Base-by-base conservation (phyloP, 2,329 filamentous ascomycete genomes). In the Mollisia scopiformis region DNA sequence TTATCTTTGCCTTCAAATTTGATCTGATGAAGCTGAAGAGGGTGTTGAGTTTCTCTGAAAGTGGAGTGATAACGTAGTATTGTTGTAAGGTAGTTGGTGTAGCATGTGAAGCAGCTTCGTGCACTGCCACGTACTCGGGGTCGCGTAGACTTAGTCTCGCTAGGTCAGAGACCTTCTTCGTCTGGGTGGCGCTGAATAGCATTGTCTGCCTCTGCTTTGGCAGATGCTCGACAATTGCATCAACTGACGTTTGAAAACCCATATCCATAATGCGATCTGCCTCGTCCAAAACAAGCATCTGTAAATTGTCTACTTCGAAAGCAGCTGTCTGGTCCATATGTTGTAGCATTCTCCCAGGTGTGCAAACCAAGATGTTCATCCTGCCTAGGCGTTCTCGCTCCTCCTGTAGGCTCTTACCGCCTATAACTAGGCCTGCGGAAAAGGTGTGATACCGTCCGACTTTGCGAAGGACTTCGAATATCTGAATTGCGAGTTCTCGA, bases 321-420 rank as follows among this genome's bases (percentile, higher is more conserved):
- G 89, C 88, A 0, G 92, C 91, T 0, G 94, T 98, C 79, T 97
- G 93, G 71, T 96, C 94, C 71, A 99, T 81, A 75, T 99, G 95
- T 76, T 99, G 95, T 68, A 98, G 79, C 84, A 99, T 96, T 35
- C 95, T 87, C 1, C 95, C 95, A 0, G 95, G 95, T 1, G 95
- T 99, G 72, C 93, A 96, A 10, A 99, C 92, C 27, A 99, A 79
- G 51, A 99, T 98, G 74, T 98, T 99, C 94, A 99, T 98, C 66
- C 92, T 86, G 2, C 87, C 86, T 62, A 99, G 74, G 33, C 93
- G 85, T 69, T 96, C 91, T 25, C 91, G 88, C 77, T 99, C 87
- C 69, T 97, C 93, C 72, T 91, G 88, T 70, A 97, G 73, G 74
- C 85, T 93, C 82, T 96, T 97, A 41, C 95, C 95, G 41, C 95